Conservation (phyloP, 345 rosid species). For the Citrus mangshanensis region DNA sequence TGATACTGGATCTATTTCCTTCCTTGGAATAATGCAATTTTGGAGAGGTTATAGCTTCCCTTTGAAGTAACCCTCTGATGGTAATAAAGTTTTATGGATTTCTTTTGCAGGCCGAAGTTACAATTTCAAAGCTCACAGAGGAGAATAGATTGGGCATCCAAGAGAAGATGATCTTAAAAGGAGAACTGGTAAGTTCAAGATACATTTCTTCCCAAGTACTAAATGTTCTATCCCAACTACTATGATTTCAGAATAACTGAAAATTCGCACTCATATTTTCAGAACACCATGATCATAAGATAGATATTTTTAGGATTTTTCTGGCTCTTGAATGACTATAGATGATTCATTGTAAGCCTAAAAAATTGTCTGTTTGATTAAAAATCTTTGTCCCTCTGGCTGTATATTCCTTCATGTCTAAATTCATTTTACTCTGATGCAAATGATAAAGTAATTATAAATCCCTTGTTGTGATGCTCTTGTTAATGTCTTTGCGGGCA, state of each 20-base stretch:
- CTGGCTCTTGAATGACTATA: neutral
- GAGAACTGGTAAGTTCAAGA: constrained; percentile 57
- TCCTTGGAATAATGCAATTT: neutral
- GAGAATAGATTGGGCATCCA: constrained; percentile 48
- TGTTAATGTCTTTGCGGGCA: neutral
- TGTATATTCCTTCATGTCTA: neutral
- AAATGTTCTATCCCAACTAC: neutral
- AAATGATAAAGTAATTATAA: neutral
- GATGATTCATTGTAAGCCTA: neutral
- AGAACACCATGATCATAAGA: no score
- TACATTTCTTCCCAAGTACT: neutral
- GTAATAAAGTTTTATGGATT: neutral
- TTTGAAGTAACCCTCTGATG: neutral
- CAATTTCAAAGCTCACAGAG: constrained; percentile 61
- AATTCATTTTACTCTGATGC: neutral
- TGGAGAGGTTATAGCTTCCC: neutral
- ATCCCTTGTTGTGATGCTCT: neutral
- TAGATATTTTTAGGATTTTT: neutral
- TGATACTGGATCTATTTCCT: neutral
- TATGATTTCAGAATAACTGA: neutral
- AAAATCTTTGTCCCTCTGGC: no score
- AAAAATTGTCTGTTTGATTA: no score
- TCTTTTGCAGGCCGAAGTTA: constrained; percentile 62
- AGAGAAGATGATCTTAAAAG: constrained; percentile 48
- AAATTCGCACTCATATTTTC: neutral